These are phyloP conservation scores for Kwoniella mangroviensis DNA, from an alignment of 768 basidiomycete genomes.

Conservation along the genomic window DNA sequence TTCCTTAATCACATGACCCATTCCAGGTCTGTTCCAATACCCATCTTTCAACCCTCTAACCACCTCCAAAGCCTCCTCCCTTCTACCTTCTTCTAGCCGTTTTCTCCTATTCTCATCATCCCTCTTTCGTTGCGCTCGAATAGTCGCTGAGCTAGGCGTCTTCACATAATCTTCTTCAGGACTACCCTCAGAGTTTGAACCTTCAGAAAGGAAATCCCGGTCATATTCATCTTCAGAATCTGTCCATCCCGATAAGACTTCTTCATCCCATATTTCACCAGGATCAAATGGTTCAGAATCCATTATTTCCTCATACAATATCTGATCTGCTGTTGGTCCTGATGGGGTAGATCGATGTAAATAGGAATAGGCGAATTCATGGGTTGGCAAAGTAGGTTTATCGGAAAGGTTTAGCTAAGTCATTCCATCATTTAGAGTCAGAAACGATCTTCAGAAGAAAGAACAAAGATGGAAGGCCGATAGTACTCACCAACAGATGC, in stretches of 20 bases:
- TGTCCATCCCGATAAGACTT: constrained; percentile 44
- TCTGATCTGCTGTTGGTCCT: constrained; percentile 41
- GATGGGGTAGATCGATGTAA: constrained; percentile 18
- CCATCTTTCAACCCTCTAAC: constrained; percentile 22
- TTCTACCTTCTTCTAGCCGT: constrained; percentile 21
- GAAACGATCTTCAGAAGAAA: not conserved
- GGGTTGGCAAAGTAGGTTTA: constrained; percentile 26
- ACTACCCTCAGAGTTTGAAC: constrained; percentile 3
- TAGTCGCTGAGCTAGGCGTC: constrained; percentile 17
- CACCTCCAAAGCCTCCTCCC: constrained; percentile 20
- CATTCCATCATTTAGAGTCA: not conserved
- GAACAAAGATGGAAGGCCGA: not conserved
- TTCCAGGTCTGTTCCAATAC: constrained; percentile 39
- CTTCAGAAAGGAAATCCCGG: not conserved
- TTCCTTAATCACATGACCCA: constrained; percentile 8
- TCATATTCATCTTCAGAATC: constrained; percentile 31
- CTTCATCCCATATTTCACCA: constrained; percentile 38
- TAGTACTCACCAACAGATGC: constrained; percentile 38
- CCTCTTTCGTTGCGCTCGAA: constrained; percentile 12
- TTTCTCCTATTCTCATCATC: constrained; percentile 1
- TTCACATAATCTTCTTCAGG: constrained; percentile 24
- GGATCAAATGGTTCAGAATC: constrained; percentile 42
- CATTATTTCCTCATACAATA: constrained; percentile 49
- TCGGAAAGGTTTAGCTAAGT: constrained; percentile 38
- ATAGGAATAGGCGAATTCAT: constrained; percentile 35